These are phyloP conservation scores for Crithidia fasciculata DNA, from an alignment of 208 protist species.

Conservation along the genomic window DNA sequence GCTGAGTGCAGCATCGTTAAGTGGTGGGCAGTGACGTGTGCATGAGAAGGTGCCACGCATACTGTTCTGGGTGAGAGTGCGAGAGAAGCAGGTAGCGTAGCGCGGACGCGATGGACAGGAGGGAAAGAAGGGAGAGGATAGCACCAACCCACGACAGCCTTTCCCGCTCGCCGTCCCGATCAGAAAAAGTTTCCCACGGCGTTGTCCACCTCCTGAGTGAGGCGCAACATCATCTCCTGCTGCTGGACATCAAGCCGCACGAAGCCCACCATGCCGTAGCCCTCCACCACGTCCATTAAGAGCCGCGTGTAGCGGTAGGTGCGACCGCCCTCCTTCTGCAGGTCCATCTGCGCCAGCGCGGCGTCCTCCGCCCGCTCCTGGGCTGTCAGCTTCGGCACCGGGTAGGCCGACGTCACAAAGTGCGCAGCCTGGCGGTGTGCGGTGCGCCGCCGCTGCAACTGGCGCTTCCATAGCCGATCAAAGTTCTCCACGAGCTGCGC, in stretches of 20 bases:
- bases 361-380: conserved; percentile 61
- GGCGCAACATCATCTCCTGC: conserved; percentile 85
- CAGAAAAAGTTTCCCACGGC: conserved; percentile 80
- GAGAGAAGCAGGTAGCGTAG: too few relatives aligned
- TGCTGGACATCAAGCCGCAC: conserved; percentile 86
- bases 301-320: conserved; percentile 81
- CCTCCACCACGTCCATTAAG: conserved; percentile 93
- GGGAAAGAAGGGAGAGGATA: too few relatives aligned
- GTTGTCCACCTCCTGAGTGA: conserved; percentile 88
- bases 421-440: conserved; percentile 53
- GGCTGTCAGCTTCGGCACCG: conserved; percentile 30
- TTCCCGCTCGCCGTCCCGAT: not conserved
- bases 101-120: too few relatives aligned
- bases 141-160: not conserved
- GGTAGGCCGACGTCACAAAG: conserved; percentile 33
- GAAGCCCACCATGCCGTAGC: conserved; percentile 95
- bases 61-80: too few relatives aligned
- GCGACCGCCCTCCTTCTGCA: conserved; percentile 67
- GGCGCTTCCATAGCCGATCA: conserved; percentile 73
- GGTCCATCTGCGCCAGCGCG: conserved; percentile 35
- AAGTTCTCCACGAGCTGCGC: conserved; percentile 84
- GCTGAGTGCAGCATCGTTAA: too few relatives aligned
- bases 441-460: conserved; percentile 56
- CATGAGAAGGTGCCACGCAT: too few relatives aligned
- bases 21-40: too few relatives aligned